Evolutionary conservation across 441 rosid genomes (phyloP).

Genomic region (Populus hybrid): DNA sequence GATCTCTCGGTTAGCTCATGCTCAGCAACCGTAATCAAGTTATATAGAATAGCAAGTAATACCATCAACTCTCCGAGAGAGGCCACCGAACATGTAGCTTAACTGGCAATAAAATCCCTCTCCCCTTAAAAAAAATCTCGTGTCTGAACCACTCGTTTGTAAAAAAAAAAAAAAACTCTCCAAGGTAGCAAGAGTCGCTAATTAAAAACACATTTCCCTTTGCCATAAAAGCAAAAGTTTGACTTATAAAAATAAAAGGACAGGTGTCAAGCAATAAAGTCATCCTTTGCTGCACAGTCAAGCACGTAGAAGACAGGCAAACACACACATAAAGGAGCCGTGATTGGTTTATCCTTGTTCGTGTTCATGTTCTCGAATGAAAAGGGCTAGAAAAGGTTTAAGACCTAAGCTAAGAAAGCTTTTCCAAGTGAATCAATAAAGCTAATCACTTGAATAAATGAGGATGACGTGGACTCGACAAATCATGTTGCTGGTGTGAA

Average conservation of each 20-base stretch:
- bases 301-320: constrained; percentile 27
- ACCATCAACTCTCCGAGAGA: no score
- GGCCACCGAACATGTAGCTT: no score
- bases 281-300: constrained; percentile 6
- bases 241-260: not conserved
- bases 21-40: not conserved
- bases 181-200: constrained; percentile 24
- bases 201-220: not conserved
- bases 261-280: constrained; percentile 46
- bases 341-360: constrained; percentile 43
- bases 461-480: constrained; percentile 17
- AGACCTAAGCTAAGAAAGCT: constrained; percentile 24
- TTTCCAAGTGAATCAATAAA: constrained; percentile 19
- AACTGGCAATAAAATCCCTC: no score
- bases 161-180: not conserved
- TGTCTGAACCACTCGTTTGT: no score
- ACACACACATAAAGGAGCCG: constrained; percentile 32
- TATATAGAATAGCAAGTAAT: no score
- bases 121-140: no score
- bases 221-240: not conserved
- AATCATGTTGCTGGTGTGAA: not conserved
- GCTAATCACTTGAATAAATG: not conserved
- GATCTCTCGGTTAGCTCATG: not conserved
- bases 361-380: constrained; percentile 12
- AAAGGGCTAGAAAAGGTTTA: not conserved